These are phyloP conservation scores for Rosellinia necatrix DNA, from an alignment of 2,329 filamentous ascomycete species.

Conservation along the genomic window DNA sequence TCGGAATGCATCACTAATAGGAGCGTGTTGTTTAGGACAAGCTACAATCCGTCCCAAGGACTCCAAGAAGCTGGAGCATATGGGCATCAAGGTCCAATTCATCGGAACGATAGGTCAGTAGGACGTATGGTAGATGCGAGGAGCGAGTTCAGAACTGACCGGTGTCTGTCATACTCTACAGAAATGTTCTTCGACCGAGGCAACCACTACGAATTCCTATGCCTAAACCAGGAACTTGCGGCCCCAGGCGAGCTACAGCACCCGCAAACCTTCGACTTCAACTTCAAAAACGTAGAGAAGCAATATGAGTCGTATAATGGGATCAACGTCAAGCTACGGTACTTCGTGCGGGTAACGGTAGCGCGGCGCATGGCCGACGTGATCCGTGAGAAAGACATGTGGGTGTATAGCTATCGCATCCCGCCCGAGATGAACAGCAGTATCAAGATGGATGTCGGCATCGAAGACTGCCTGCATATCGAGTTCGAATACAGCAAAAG, in stretches of 20 bases:
- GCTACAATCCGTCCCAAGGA: conserved; percentile 97
- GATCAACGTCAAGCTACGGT: conserved; percentile 98
- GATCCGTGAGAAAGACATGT: conserved; percentile 97
- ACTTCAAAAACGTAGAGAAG: conserved; percentile 99
- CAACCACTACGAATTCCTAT: conserved; percentile 99
- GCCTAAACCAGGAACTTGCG: conserved; percentile 93
- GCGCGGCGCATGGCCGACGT: conserved; percentile 97
- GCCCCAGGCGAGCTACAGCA: conserved; percentile 97
- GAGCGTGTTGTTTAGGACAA: conserved; percentile 64
- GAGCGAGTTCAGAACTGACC: neutral
- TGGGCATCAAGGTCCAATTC: conserved; percentile 99
- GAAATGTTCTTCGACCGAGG: conserved; percentile 99
- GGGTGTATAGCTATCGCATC: conserved; percentile 98
- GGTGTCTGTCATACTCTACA: conserved; percentile 44
- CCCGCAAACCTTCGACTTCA: conserved; percentile 98
- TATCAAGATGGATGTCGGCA: conserved; percentile 99
- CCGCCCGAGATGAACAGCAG: conserved; percentile 97
- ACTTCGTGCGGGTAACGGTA: conserved; percentile 97
- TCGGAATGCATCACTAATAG: neutral
- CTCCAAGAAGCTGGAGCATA: conserved; percentile 96
- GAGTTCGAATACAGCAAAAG: conserved; percentile 99
- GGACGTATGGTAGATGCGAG: neutral
- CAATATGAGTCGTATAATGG: conserved; percentile 99
- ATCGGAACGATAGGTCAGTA: conserved; percentile 90
- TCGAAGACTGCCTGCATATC: conserved; percentile 98